Evolutionary conservation across 805 yeast species (phyloP), one percentile per base, ranked within the genome.

Genomic region (Torulaspora gathmanii): DNA sequence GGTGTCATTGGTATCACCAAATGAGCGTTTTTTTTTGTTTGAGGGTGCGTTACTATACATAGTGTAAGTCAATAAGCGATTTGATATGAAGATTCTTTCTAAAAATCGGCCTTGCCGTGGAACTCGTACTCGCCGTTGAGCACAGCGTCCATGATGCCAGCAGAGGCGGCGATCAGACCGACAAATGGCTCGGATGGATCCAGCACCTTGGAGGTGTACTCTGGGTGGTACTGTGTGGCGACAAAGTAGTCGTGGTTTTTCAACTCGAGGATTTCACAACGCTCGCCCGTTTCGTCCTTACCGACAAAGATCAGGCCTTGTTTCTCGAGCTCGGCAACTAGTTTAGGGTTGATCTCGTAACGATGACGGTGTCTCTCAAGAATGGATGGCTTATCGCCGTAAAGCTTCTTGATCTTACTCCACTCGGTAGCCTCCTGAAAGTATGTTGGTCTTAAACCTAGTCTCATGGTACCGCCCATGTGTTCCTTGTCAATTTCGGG

Each of bases 181-280:
- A 93, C 77, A 72, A 93, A 87, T 44, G 99, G 99, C 67, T 86
- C 79, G 22, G 97, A 90, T 44, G 99, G 99, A 58, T 89, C 95
- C 64, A 93, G 77, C 22, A 95, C 99, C 70, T 95, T 89, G 40
- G 98, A 89, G 55, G 90, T 76, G 68, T 93, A 93, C 72, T 93
- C 99, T 27, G 99, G 99, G 67, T 93, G 99, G 72, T 90, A 93
- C 74, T 93, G 99, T 27, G 97, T 86, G 53, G 91, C 99, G 57
- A 88, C 95, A 61, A 70, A 90, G 72, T 83, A 93, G 60, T 93
- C 93, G 69, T 90, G 97, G 63, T 78, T 80, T 51, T 82, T 78
- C 57, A 89, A 73, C 70, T 93, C 99, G 43, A 87, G 74, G 42
- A 88, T 82, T 71, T 93, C 98, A 95, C 95, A 93, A 74, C 99